A percentile compares a stretch with the other conserved stretches of the same genome.
phyloP scores from a whole-genome alignment of 768 basidiomycete genomes.

The Leccinum broughii region DNA sequence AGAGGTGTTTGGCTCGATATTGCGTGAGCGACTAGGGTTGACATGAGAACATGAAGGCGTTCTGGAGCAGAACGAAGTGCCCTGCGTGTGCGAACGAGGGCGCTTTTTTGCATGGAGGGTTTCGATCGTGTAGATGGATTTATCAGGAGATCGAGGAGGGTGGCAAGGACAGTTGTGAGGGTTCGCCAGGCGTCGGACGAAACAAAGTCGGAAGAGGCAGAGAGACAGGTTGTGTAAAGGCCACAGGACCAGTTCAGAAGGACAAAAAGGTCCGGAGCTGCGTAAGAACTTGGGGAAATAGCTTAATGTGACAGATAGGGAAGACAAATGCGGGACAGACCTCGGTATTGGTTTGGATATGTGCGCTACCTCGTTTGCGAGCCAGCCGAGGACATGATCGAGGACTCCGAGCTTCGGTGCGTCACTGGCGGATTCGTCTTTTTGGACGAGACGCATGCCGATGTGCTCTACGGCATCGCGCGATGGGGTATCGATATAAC shows the following conservation, averaged over 20 bases:
- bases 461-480: constrained; percentile 70
- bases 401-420: constrained; percentile 55
- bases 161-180: constrained; percentile 57
- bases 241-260: constrained; percentile 72
- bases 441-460: constrained; percentile 60
- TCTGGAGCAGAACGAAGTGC: constrained; percentile 13
- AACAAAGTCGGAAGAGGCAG: constrained; percentile 45
- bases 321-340: constrained; percentile 41
- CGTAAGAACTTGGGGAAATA: constrained; percentile 43
- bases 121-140: constrained; percentile 54
- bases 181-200: constrained; percentile 45
- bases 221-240: constrained; percentile 54
- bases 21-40: constrained; percentile 49
- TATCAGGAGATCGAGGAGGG: constrained; percentile 59
- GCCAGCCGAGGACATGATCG: constrained; percentile 77
- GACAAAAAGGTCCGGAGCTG: constrained; percentile 63
- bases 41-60: constrained; percentile 56
- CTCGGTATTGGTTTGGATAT: constrained; percentile 55
- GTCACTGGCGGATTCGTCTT: constrained; percentile 52
- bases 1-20: constrained; percentile 50
- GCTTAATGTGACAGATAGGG: background rate
- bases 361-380: constrained; percentile 62
- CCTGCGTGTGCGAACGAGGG: too few species aligned
- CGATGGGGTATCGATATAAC: constrained; percentile 73
- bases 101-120: constrained; percentile 47